A percentile compares a stretch with the other conserved stretches of the same genome.
Evolutionary conservation across 1,284 basidiomycete species (phyloP).

Genomic region (Pterulicium gracile): DNA sequence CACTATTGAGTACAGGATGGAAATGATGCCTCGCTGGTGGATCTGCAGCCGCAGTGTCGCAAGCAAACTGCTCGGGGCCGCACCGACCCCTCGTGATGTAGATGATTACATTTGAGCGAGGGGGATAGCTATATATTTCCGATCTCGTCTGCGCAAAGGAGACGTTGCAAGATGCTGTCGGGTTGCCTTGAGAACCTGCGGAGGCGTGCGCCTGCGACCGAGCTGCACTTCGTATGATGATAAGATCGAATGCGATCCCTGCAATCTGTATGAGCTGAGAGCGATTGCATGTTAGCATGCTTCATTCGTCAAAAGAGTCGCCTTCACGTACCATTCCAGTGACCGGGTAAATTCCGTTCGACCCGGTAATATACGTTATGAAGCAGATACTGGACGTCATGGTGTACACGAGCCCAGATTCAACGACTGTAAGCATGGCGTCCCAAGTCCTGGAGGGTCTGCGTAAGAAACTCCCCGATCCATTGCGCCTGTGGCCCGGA

Average conservation of each 20-base stretch:
- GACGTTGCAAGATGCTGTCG: no score
- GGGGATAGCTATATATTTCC: no score
- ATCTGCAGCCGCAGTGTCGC: no score
- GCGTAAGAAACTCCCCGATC: no score
- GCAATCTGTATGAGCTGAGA: background rate
- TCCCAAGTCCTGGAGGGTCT: background rate
- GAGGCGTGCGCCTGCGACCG: background rate
- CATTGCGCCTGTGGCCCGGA: no score
- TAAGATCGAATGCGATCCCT: background rate
- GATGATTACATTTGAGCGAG: no score
- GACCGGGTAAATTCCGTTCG: slow-evolving; percentile 6
- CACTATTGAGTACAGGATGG: no score
- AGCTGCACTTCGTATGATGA: background rate
- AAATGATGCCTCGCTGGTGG: no score
- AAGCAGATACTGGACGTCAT: slow-evolving; percentile 3
- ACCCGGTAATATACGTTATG: background rate
- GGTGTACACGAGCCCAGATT: slow-evolving; percentile 7
- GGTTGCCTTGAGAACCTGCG: no score
- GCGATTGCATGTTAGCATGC: background rate
- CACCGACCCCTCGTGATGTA: no score
- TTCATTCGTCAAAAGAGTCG: background rate
- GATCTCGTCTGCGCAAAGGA: no score
- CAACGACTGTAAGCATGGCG: slow-evolving; percentile 1
- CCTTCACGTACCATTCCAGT: slow-evolving; percentile 2
- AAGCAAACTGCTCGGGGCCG: no score